Evolutionary conservation across 352 stramenopile species (phyloP).

Genomic region (Pythium grandisporangium): DNA sequence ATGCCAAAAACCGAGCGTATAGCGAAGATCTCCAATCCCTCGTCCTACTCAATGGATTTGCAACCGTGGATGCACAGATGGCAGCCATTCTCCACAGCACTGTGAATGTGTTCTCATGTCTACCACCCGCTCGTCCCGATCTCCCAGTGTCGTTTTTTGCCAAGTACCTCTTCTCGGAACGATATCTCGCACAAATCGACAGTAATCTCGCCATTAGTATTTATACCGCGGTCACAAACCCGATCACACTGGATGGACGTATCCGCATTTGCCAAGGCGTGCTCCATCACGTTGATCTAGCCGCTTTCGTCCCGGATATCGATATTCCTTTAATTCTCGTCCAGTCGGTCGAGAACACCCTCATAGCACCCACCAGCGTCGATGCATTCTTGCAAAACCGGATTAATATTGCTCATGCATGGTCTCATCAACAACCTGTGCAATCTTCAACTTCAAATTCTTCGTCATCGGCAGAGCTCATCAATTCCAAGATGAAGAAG

Average conservation of each 20-base stretch:
- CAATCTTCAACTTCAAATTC: background rate
- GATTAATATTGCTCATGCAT: slow-evolving; percentile 49
- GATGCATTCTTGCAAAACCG: slow-evolving; percentile 86
- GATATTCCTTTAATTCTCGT: slow-evolving; percentile 73
- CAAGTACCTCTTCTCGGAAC: slow-evolving; percentile 90
- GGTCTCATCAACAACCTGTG: slow-evolving; percentile 58
- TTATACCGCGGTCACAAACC: slow-evolving; percentile 89
- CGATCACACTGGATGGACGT: slow-evolving; percentile 85
- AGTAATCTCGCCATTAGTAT: slow-evolving; percentile 87
- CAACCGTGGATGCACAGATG: slow-evolving; percentile 63
- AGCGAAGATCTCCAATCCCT: slow-evolving; percentile 53
- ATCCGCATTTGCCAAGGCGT: slow-evolving; percentile 73
- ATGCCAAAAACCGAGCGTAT: slow-evolving; percentile 26
- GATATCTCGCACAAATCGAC: slow-evolving; percentile 79
- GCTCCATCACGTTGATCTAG: slow-evolving; percentile 68
- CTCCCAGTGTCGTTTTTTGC: slow-evolving; percentile 83
- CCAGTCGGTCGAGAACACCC: slow-evolving; percentile 83
- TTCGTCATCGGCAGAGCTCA: slow-evolving; percentile 21
- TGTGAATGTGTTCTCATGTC: slow-evolving; percentile 75
- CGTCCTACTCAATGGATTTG: slow-evolving; percentile 82
- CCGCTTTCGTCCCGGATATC: slow-evolving; percentile 38
- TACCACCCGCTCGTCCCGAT: slow-evolving; percentile 73
- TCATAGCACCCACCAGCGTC: slow-evolving; percentile 85
- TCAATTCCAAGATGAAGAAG: slow-evolving; percentile 37
- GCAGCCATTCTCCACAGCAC: slow-evolving; percentile 71